Evolutionary conservation across 2,329 filamentous ascomycete species (phyloP), one percentile per base, ranked within the genome.

Genomic region (Neurospora crassa): DNA sequence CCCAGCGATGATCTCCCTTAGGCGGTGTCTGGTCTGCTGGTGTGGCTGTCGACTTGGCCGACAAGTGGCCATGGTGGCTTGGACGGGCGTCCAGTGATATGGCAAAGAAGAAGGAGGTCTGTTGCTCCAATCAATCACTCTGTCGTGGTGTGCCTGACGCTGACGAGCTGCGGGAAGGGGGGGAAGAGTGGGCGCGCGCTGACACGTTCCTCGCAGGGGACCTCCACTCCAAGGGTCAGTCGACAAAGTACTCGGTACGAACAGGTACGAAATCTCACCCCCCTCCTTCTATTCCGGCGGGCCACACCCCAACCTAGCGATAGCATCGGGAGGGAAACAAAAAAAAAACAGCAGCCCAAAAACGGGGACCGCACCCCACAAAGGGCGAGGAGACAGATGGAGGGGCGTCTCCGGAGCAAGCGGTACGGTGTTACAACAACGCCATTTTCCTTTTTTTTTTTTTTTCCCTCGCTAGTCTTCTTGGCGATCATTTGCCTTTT

Each of bases 341-440:
- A 34, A 59, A 59, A 24, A 53, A 18, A 18, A 29, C 29, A 29
- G 29, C 47, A 59, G 24, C 74, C 74, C 70, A 70, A 72, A 71
- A 70, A 71, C 72, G 72, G 73, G 18, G 67, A 71, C 73, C 70
- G 71, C 73, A 69, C 71, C 69, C 70, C 47, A 59, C 47, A 59
- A 59, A 72, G 70, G 72, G 74, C 71, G 71, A 73, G 73, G 53
- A 59, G 24, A 59, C 18, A 24, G 14, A 59, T 24, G 37, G 37
- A 10, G 53, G 72, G 71, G 75, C 70, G 75, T 77, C 74, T 75
- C 74, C 74, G 73, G 75, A 76, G 74, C 69, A 71, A 76, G 75
- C 75, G 75, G 74, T 59, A 59, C 53, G 53, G 53, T 18, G 53
- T 34, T 34, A 24, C 53, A 34, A 59, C 53, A 75, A 74, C 71